Evolutionary conservation across 2,329 filamentous ascomycete genomes (phyloP), one percentile per base, ranked within the genome.

Genomic region (Colletotrichum scovillei): DNA sequence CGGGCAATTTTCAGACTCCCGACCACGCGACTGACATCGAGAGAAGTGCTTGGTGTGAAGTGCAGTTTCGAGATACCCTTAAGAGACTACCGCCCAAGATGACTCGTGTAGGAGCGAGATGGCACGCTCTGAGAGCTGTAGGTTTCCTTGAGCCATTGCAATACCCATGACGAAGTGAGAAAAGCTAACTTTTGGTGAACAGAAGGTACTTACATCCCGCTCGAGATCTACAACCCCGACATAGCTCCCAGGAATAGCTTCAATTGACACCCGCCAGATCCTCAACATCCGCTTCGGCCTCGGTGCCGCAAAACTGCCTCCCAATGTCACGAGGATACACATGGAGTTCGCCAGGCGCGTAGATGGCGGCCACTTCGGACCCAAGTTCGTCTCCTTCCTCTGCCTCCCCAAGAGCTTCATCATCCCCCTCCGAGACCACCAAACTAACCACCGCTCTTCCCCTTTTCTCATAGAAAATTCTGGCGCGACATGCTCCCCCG

Each of bases 401-500:
- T 62, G 68, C 19, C n/a, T n/a, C n/a, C n/a, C n/a, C n/a, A 0
- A 46, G 19, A n/a, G 19, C 77, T 63, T 77, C 77, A 63, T 76
- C 79, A 59, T 76, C 30, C 4, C n/a, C 11, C 49, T 7, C 19
- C 78, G 68, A 79, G 76, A 78, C 82, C 32, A 35, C 32, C 11
- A 77, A 78, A 80, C 85, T 59, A 32, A 16, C 19, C 35, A 46
- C 26, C n/a, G 9, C 30, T 42, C 16, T 42, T 30, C 19, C 32
- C 4, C 38, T 28, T 19, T 2, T 16, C 3, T 26, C 49, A 26
- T 76, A 97, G 95, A 79, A 94, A 94, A 86, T 98, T 99, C 89
- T 98, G 95, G 94, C 91, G 90, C 76, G 87, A 92, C 74, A 93
- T 92, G 81, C 91, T 98, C 60, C 94, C 94, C 26, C 91, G 94